Conservation (phyloP, 2,329 filamentous ascomycete genomes). For the Juglanconis sp. region DNA sequence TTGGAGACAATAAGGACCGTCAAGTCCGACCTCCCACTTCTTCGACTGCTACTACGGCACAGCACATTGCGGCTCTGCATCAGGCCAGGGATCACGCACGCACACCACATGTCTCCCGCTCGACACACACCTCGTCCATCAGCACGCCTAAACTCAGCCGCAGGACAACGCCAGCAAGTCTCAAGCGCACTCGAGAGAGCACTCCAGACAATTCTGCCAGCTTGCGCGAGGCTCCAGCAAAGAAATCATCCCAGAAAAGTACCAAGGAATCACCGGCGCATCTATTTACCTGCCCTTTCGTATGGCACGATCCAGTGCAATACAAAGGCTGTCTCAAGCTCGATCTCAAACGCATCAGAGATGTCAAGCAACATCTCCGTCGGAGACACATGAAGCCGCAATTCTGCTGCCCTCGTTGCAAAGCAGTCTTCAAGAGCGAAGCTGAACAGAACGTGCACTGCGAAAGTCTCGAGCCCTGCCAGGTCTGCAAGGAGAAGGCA, state of each 20-base stretch:
- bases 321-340: constrained; percentile 17
- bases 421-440: constrained; percentile 7
- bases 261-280: background rate
- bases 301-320: constrained; percentile 17
- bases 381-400: constrained; percentile 14
- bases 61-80: background rate
- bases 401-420: constrained; percentile 22
- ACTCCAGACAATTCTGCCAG: background rate
- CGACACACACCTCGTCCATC: background rate
- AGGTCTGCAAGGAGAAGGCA: background rate
- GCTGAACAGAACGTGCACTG: background rate
- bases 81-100: background rate
- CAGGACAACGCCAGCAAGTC: background rate
- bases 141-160: background rate
- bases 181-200: background rate
- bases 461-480: background rate
- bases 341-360: constrained; percentile 18
- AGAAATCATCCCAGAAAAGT: background rate
- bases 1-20: background rate
- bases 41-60: no score
- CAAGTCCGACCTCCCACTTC: background rate
- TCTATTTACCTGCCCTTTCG: constrained; percentile 22
- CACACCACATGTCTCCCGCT: background rate
- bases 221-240: no score
- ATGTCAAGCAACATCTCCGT: constrained; percentile 25